Evolutionary conservation across 2,329 filamentous ascomycete genomes (phyloP), one percentile per base, ranked within the genome.

Genomic region (Apiospora saccharicola): DNA sequence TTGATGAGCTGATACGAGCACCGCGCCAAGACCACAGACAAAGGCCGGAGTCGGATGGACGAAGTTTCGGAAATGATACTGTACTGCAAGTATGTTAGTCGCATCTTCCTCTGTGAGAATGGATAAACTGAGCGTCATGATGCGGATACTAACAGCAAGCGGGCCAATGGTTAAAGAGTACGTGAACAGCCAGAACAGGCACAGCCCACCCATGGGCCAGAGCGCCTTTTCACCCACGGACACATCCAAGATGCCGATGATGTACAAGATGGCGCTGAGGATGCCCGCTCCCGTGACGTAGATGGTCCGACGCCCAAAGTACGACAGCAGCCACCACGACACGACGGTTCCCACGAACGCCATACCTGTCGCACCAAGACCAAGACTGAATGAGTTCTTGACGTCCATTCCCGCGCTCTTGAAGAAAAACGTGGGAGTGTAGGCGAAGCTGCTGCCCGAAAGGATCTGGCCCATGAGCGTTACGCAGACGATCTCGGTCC

Each of bases 121-220:
- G 7, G 6, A 6, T 6, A n/a, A 47, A 8, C 19, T 19, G n/a
- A n/a, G n/a, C n/a, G n/a, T n/a, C n/a, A n/a, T n/a, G n/a, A 4
- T n/a, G 44, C 7, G 19, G 4, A 13, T 14, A 77, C 79, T 76
- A 77, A 90, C 80, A 24, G 82, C 81, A 19, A 86, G 80, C 4
- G 86, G 86, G 0, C 86, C 87, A 22, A 88, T 80, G 0, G 85
- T 87, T 67, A 84, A 76, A 74, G 83, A 84, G 78, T 87, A 88
- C 19, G 82, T 75, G 72, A 86, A 82, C 0, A 83, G 83, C 78
- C 82, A 86, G 61, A 86, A 77, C 5, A 88, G 77, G 5, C 85
- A 80, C 67, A 88, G 78, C 1, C 80, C 80, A 0, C 84, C 86
- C 0, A 83, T 82, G 0, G 80, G 80, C 79, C 81, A 83, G 2